Conservation (phyloP, 192 early-diverging fungal genomes). For the Coemansia sp. region DNA sequence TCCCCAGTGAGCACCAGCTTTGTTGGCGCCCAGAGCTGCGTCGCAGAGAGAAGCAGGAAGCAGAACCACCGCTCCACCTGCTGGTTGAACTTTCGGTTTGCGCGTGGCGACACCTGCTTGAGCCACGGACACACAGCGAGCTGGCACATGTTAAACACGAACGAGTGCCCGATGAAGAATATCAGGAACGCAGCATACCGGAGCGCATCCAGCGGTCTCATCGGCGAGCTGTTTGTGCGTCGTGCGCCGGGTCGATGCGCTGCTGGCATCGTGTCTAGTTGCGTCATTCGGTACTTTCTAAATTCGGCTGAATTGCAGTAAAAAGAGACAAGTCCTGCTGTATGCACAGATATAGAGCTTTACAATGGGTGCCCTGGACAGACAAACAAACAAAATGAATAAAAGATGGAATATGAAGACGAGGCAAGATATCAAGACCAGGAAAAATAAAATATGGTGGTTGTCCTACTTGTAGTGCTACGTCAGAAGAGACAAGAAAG, state of each 20-base stretch:
- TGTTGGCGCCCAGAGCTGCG: constrained; percentile 52
- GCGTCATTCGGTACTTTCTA: constrained; percentile 6
- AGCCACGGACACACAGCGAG: constrained; percentile 41
- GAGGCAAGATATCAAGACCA: too few relatives aligned
- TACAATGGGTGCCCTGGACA: neutral
- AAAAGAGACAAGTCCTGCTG: neutral
- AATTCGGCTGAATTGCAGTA: neutral
- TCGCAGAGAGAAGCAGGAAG: constrained; percentile 35
- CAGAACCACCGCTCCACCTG: constrained; percentile 56
- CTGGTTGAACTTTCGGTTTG: constrained; percentile 52
- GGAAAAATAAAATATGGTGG: too few relatives aligned
- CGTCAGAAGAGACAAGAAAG: too few relatives aligned
- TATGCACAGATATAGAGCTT: neutral
- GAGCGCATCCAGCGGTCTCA: constrained; percentile 29
- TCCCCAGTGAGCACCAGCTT: constrained; percentile 53
- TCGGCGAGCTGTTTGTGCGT: constrained; percentile 50
- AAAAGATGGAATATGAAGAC: too few relatives aligned
- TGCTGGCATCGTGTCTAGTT: neutral
- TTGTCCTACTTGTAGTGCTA: too few relatives aligned
- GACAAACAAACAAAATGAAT: neutral
- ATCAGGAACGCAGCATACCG: constrained; percentile 35
- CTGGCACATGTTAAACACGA: constrained; percentile 50
- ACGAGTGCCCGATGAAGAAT: constrained; percentile 45
- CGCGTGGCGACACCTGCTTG: constrained; percentile 15
- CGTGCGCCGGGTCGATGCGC: neutral